phyloP scores from a whole-genome alignment of 2,329 filamentous ascomycete genomes.

The Hyphodiscus sp. region DNA sequence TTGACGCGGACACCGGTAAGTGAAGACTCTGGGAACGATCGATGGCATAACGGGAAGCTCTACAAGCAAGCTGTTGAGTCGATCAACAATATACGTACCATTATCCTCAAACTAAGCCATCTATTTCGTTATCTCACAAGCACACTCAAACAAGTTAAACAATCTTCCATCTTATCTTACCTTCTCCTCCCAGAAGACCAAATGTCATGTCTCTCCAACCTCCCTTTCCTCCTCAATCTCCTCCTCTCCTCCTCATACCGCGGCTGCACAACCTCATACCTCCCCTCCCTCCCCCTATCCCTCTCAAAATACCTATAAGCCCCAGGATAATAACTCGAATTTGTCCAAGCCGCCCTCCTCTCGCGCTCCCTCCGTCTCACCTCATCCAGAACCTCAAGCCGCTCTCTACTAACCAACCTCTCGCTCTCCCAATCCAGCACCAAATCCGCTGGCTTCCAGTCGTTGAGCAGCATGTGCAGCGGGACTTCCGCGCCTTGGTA shows the following conservation, averaged over 20 bases:
- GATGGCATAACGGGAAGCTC: background rate
- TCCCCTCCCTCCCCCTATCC: background rate
- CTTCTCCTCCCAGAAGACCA: background rate
- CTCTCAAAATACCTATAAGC: background rate
- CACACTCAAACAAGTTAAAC: background rate
- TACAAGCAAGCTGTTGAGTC: background rate
- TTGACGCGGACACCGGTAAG: background rate
- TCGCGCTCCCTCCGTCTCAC: constrained; percentile 6
- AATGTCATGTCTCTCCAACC: constrained; percentile 1
- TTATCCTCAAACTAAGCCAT: background rate
- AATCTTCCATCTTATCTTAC: background rate
- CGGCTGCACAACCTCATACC: background rate
- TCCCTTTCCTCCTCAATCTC: background rate
- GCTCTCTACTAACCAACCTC: constrained; percentile 14
- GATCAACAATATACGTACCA: background rate
- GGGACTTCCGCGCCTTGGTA: constrained; percentile 12
- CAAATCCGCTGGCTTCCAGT: constrained; percentile 12
- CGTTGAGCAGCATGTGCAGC: constrained; percentile 10
- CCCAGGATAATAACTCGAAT: background rate
- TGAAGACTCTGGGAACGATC: background rate
- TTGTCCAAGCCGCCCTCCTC: background rate
- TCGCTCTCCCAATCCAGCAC: constrained; percentile 15
- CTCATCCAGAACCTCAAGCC: constrained; percentile 2
- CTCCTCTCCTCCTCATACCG: background rate
- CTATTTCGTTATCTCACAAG: no score